Evolutionary conservation across 2,329 filamentous ascomycete species (phyloP).

Genomic region (Calonectria pseudoreteaudii): DNA sequence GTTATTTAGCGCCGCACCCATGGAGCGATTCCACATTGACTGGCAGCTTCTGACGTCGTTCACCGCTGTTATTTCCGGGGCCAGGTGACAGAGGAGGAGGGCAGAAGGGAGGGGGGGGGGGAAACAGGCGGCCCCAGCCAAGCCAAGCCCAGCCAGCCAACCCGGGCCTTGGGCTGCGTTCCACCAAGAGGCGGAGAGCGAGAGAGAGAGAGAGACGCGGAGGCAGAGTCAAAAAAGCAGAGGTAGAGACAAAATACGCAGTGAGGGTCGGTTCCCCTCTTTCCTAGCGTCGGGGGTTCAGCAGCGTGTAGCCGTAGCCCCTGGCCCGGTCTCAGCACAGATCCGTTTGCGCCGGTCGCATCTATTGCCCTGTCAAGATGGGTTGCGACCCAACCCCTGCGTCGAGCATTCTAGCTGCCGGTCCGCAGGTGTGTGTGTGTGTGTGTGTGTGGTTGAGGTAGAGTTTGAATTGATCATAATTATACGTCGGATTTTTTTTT

Average conservation of each 20-base stretch:
- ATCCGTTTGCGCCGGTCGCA: not conserved
- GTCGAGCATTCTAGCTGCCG: not conserved
- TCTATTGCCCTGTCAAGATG: slow-evolving; percentile 1
- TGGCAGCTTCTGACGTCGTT: slow-evolving; percentile 11
- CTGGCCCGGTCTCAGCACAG: not conserved
- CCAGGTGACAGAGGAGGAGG: not conserved
- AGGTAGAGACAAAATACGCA: not conserved
- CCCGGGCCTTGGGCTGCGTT: not conserved
- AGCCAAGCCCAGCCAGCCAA: not conserved
- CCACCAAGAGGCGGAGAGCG: not conserved
- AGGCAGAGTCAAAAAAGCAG: no score
- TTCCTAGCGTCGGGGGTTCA: not conserved
- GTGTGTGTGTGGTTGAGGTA: no score
- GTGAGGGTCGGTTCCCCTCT: not conserved
- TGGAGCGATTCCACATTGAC: slow-evolving; percentile 8
- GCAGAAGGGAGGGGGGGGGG: no score
- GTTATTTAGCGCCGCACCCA: slow-evolving; percentile 1
- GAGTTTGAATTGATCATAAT: slow-evolving; percentile 1
- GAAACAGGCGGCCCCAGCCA: not conserved
- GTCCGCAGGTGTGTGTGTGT: not conserved
- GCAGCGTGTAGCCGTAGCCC: not conserved
- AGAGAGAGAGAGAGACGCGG: not conserved
- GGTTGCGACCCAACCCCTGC: slow-evolving; percentile 6
- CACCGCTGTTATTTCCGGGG: slow-evolving; percentile 8
- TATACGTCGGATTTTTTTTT: not conserved